phyloP scores from a whole-genome alignment of 768 basidiomycete genomes.

The Boletus sensibilis region DNA sequence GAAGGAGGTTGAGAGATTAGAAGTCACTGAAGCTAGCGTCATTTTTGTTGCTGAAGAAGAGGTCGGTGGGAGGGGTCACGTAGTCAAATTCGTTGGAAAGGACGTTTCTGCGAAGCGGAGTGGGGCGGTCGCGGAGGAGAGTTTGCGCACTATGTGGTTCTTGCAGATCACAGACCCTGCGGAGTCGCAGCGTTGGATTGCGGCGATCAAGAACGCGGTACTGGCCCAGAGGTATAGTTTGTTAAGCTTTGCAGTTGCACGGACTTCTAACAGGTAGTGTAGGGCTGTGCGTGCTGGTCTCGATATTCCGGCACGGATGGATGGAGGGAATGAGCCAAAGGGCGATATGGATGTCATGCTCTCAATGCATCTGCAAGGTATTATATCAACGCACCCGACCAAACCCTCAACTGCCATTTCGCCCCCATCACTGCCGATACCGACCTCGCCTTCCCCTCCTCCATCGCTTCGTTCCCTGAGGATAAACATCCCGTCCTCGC shows the following conservation, averaged over 20 bases:
- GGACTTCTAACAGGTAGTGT: not conserved
- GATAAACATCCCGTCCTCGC: conserved; percentile 15
- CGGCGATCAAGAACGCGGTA: conserved; percentile 68
- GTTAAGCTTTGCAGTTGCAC: not conserved
- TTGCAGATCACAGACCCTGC: conserved; percentile 59
- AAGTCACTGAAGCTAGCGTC: conserved; percentile 74
- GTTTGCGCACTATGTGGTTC: conserved; percentile 45
- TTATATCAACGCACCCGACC: conserved; percentile 36
- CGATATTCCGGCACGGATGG: conserved; percentile 42
- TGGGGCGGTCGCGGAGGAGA: conserved; percentile 14
- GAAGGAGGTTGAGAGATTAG: conserved; percentile 68
- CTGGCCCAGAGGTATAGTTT: conserved; percentile 60
- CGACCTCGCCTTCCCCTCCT: conserved; percentile 30
- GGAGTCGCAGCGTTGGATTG: conserved; percentile 76
- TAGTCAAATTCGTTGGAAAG: conserved; percentile 67
- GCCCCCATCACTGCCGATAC: conserved; percentile 13
- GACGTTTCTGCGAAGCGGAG: conserved; percentile 49
- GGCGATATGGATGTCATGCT: conserved; percentile 86
- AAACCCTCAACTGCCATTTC: conserved; percentile 10
- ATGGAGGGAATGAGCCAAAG: conserved; percentile 56
- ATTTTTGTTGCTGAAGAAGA: conserved; percentile 68
- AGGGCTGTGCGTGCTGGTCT: conserved; percentile 73
- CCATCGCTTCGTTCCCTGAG: conserved; percentile 30
- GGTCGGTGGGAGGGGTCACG: conserved; percentile 44
- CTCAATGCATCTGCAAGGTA: conserved; percentile 70